Conservation (phyloP, 805 yeast species). For the Wickerhamomyces pijperi region DNA sequence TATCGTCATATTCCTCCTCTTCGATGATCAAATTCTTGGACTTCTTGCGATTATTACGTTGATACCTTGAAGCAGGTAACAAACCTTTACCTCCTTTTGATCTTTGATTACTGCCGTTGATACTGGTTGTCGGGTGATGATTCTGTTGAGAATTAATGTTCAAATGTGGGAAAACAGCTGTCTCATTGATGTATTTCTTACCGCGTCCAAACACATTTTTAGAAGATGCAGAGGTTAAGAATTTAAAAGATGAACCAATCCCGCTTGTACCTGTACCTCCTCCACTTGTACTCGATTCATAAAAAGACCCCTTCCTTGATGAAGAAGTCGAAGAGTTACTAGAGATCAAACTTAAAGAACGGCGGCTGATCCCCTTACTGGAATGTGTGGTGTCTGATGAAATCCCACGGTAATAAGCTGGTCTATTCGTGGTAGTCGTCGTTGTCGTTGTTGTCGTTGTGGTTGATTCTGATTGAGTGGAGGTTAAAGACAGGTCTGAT, state of each 20-base stretch:
- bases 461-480: slow-evolving; percentile 6
- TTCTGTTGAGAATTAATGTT: too few species aligned
- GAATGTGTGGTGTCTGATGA: slow-evolving; percentile 15
- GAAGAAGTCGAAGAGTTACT: slow-evolving; percentile 28
- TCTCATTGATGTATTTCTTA: slow-evolving; percentile 11
- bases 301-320: slow-evolving; percentile 28
- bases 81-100: slow-evolving; percentile 21
- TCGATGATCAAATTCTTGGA: slow-evolving; percentile 11
- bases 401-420: slow-evolving; percentile 11
- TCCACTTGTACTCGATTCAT: slow-evolving; percentile 21
- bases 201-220: slow-evolving; percentile 4
- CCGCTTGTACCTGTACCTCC: neutral
- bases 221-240: slow-evolving; percentile 4
- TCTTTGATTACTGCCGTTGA: too few species aligned
- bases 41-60: slow-evolving; percentile 9
- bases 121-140: slow-evolving; percentile 9
- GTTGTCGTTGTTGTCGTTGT: too few species aligned
- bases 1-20: slow-evolving; percentile 12
- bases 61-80: slow-evolving; percentile 10
- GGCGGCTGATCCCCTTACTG: slow-evolving; percentile 15
- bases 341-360: slow-evolving; percentile 25
- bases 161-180: slow-evolving; percentile 15
- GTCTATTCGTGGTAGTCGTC: slow-evolving; percentile 6
- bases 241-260: slow-evolving; percentile 17
- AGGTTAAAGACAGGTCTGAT: slow-evolving; percentile 35